Percentiles rank a stretch among this genome's conserved stretches.
phyloP scores from a whole-genome alignment of 768 basidiomycete species.

The Phanerodontia chrysosporium region DNA sequence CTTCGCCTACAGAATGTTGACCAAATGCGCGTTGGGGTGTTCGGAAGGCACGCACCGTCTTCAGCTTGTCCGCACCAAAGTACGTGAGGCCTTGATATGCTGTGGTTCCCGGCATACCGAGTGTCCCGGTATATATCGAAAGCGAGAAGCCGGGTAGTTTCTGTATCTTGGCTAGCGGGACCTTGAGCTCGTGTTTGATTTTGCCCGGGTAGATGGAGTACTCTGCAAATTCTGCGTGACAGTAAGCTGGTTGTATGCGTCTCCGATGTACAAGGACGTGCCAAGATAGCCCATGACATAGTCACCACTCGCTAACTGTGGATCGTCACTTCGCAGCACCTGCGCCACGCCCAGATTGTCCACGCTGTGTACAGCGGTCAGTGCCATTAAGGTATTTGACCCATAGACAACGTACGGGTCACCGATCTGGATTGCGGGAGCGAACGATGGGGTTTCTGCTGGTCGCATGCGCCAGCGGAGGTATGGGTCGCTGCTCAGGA shows the following conservation, averaged over 20 bases:
- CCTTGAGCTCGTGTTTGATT: not conserved
- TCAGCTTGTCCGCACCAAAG: slow-evolving; percentile 24
- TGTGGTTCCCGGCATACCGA: slow-evolving; percentile 18
- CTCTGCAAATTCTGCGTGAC: slow-evolving; percentile 1
- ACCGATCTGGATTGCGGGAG: not conserved
- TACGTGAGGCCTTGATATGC: slow-evolving; percentile 35
- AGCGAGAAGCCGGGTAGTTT: not conserved
- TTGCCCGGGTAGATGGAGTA: slow-evolving; percentile 9
- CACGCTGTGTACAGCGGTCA: not conserved
- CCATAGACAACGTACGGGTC: not conserved
- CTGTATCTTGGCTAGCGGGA: slow-evolving; percentile 1
- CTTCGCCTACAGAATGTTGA: slow-evolving; percentile 32
- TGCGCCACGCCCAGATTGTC: not conserved
- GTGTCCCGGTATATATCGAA: not conserved
- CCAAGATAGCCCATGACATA: slow-evolving; percentile 3
- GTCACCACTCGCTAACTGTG: not conserved
- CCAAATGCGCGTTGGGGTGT: not conserved
- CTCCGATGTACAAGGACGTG: not conserved
- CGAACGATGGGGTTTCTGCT: not conserved
- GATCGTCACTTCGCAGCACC: not conserved
- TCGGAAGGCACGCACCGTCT: slow-evolving; percentile 29
- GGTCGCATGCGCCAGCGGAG: slow-evolving; percentile 12
- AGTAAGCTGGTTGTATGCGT: not conserved
- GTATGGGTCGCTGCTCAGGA: slow-evolving; percentile 16
- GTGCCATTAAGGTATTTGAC: no score